phyloP scores from a whole-genome alignment of 1,284 basidiomycete species.

The Entoloma clypeatum region DNA sequence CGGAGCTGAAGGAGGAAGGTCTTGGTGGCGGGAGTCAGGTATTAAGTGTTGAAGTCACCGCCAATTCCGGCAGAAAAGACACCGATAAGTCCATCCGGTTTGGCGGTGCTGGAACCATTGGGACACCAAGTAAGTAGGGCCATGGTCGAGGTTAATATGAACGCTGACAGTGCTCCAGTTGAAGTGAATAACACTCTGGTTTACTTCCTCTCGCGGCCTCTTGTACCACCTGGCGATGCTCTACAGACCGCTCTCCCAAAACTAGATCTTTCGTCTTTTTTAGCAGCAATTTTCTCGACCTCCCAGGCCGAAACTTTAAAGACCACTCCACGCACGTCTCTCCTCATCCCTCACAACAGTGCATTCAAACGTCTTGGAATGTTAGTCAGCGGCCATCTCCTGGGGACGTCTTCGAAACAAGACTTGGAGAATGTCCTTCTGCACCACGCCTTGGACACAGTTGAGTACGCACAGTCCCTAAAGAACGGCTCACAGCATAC shows the following conservation, averaged over 20 bases:
- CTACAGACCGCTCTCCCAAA: conserved; percentile 81
- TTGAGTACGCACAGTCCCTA: conserved; percentile 72
- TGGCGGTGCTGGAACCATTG: conserved; percentile 79
- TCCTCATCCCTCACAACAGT: conserved; percentile 84
- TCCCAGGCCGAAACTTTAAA: conserved; percentile 72
- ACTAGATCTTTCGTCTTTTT: conserved; percentile 83
- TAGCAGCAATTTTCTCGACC: conserved; percentile 86
- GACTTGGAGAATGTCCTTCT: conserved; percentile 82
- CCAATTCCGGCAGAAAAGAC: conserved; percentile 42
- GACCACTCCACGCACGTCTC: conserved; percentile 68
- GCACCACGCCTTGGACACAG: conserved; percentile 79
- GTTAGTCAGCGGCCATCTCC: conserved; percentile 84
- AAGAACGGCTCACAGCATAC: conserved; percentile 62
- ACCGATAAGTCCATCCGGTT: conserved; percentile 68
- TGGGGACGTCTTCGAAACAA: conserved; percentile 68
- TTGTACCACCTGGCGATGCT: conserved; percentile 79
- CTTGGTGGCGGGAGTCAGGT: conserved; percentile 72
- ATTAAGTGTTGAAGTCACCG: conserved; percentile 63
- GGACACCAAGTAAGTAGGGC: conserved; percentile 60
- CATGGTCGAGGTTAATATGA: background rate
- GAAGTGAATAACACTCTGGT: conserved; percentile 77
- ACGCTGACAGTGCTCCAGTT: conserved; percentile 39
- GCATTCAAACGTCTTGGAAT: conserved; percentile 85
- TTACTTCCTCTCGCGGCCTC: conserved; percentile 84
- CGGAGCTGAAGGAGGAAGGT: conserved; percentile 67